phyloP scores from a whole-genome alignment of 768 basidiomycete genomes.

The Pholiota conissans region DNA sequence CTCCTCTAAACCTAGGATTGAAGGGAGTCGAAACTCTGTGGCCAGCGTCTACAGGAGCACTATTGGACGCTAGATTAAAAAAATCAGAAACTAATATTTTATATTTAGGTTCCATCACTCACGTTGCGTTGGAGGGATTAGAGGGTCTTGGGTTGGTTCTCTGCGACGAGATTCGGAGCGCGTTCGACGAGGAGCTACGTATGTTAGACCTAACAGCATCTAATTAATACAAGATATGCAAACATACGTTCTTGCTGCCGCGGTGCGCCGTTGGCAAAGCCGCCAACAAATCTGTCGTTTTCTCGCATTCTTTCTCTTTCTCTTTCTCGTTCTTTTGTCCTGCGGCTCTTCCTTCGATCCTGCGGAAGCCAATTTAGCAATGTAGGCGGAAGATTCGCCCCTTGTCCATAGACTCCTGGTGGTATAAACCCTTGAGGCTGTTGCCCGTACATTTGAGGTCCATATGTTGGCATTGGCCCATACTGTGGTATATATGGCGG shows the following conservation, averaged over 20 bases:
- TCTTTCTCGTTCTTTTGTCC: slow-evolving; percentile 14
- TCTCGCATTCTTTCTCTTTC: too few relatives aligned
- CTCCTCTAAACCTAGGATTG: slow-evolving; percentile 16
- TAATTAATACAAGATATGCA: neutral
- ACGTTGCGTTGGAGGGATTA: slow-evolving; percentile 7
- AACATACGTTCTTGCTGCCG: slow-evolving; percentile 17
- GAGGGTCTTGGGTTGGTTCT: slow-evolving; percentile 3
- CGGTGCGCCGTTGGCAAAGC: slow-evolving; percentile 19
- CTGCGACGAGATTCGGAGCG: slow-evolving; percentile 14
- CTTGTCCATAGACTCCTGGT: slow-evolving; percentile 21
- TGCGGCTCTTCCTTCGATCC: slow-evolving; percentile 14
- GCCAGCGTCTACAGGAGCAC: neutral
- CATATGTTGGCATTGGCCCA: slow-evolving; percentile 10
- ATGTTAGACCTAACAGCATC: too few relatives aligned
- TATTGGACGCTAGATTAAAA: neutral
- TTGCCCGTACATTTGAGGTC: slow-evolving; percentile 12
- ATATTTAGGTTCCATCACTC: neutral
- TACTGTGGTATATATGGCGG: slow-evolving; percentile 15
- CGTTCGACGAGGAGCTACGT: slow-evolving; percentile 11
- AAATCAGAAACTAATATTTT: neutral
- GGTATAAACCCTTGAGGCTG: slow-evolving; percentile 22
- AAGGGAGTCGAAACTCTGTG: slow-evolving; percentile 30
- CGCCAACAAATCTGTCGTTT: slow-evolving; percentile 24
- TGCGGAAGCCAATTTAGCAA: slow-evolving; percentile 24
- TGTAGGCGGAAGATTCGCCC: slow-evolving; percentile 22